These are phyloP conservation scores for Coemansia sp. DNA, from an alignment of 192 early-diverging fungal species.

Conservation along the genomic window DNA sequence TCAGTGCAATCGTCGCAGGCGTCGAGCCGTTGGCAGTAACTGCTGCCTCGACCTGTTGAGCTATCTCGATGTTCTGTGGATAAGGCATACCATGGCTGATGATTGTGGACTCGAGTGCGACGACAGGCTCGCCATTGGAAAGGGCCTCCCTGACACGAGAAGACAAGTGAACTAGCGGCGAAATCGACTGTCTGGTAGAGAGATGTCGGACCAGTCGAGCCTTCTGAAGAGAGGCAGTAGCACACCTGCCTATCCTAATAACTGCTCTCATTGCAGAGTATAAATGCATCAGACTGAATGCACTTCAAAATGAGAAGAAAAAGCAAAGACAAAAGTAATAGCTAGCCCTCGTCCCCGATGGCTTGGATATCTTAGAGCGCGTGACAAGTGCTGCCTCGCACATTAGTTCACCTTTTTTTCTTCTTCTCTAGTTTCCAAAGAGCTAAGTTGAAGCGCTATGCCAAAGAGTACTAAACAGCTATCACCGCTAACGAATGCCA, in stretches of 20 bases:
- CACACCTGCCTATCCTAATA: background rate
- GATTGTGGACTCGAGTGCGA: constrained; percentile 93
- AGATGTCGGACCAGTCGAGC: background rate
- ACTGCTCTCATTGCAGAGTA: background rate
- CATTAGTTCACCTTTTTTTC: background rate
- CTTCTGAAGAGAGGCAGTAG: background rate
- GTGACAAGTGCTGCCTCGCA: background rate
- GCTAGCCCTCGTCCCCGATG: background rate
- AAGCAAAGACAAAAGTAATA: background rate
- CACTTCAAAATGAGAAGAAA: background rate
- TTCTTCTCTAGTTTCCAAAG: background rate
- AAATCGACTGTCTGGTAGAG: background rate
- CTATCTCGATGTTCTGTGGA: constrained; percentile 87
- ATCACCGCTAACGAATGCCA: background rate
- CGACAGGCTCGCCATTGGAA: constrained; percentile 64
- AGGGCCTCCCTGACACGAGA: constrained; percentile 57
- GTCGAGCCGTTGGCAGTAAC: constrained; percentile 68
- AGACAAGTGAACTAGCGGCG: constrained; percentile 17
- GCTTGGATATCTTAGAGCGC: background rate
- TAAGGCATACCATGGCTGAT: constrained; percentile 97
- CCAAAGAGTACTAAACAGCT: background rate
- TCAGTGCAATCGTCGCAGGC: constrained; percentile 88
- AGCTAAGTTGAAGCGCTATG: background rate
- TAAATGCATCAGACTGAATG: background rate
- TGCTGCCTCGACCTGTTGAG: constrained; percentile 74